Evolutionary conservation across 441 rosid species (phyloP).

Genomic region (Monsonia emarginata): DNA sequence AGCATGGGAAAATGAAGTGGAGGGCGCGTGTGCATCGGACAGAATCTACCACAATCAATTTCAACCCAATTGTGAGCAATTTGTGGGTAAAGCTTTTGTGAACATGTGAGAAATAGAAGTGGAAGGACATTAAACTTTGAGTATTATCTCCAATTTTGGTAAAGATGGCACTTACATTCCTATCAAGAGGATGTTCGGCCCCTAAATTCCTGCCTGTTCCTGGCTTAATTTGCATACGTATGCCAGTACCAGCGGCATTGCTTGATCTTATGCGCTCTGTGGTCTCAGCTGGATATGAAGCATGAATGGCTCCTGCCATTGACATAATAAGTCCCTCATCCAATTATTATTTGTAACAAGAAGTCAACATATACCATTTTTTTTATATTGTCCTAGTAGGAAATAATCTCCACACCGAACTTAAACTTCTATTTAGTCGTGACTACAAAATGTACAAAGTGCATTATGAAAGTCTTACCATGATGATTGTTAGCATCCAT

Average conservation of each 20-base stretch:
- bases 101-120: neutral
- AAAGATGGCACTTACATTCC: slow-evolving; percentile 47
- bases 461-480: slow-evolving; percentile 41
- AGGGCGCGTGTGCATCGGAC: slow-evolving; percentile 42
- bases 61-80: slow-evolving; percentile 7
- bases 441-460: slow-evolving; percentile 8
- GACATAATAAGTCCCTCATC: slow-evolving; percentile 1
- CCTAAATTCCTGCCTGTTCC: slow-evolving; percentile 43
- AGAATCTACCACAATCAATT: slow-evolving; percentile 27
- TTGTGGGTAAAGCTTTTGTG: neutral
- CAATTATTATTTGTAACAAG: slow-evolving; percentile 2
- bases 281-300: slow-evolving; percentile 38
- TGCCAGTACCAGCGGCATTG: slow-evolving; percentile 42
- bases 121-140: neutral
- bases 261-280: slow-evolving; percentile 37
- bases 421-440: neutral
- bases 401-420: neutral
- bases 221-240: slow-evolving; percentile 54
- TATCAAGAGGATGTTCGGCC: slow-evolving; percentile 43
- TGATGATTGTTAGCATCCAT: slow-evolving; percentile 45
- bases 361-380: neutral
- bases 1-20: slow-evolving; percentile 48
- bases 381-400: neutral
- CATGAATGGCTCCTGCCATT: slow-evolving; percentile 49
- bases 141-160: neutral